phyloP scores from a whole-genome alignment of 164 flowering plant species.

The Stephania yunnanensis region DNA sequence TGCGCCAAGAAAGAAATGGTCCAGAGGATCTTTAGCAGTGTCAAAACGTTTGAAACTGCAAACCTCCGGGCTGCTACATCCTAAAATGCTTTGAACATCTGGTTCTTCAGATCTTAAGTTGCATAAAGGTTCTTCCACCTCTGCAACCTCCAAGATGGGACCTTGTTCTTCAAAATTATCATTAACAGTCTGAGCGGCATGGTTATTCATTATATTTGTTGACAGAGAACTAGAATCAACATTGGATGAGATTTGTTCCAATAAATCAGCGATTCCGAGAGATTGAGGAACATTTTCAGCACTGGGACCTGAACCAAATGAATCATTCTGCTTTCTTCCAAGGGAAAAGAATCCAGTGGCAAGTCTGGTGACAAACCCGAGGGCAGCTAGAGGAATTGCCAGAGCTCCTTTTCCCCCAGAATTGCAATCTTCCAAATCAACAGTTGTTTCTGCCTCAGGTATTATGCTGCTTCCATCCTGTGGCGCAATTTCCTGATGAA shows the following conservation, averaged over 20 bases:
- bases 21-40: slow-evolving; percentile 68
- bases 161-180: slow-evolving; percentile 23
- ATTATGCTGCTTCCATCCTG: slow-evolving; percentile 17
- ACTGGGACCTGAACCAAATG: slow-evolving; percentile 21
- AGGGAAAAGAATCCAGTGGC: slow-evolving; percentile 71
- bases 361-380: slow-evolving; percentile 70
- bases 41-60: slow-evolving; percentile 71
- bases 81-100: slow-evolving; percentile 12
- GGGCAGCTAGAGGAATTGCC: slow-evolving; percentile 70
- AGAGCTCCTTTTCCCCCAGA: slow-evolving; percentile 61
- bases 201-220: slow-evolving; percentile 22
- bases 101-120: slow-evolving; percentile 28
- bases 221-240: slow-evolving; percentile 37
- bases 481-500: slow-evolving; percentile 38
- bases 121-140: slow-evolving; percentile 24
- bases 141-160: slow-evolving; percentile 19
- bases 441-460: slow-evolving; percentile 25
- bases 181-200: slow-evolving; percentile 17
- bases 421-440: slow-evolving; percentile 33
- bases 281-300: slow-evolving; percentile 35
- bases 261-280: slow-evolving; percentile 14
- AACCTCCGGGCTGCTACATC: slow-evolving; percentile 20
- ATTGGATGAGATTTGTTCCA: slow-evolving; percentile 22
- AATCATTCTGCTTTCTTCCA: slow-evolving; percentile 42
- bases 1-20: slow-evolving; percentile 64